Evolutionary conservation across 345 rosid genomes (phyloP), one percentile per base, ranked within the genome.

Genomic region (Turritis glabra): DNA sequence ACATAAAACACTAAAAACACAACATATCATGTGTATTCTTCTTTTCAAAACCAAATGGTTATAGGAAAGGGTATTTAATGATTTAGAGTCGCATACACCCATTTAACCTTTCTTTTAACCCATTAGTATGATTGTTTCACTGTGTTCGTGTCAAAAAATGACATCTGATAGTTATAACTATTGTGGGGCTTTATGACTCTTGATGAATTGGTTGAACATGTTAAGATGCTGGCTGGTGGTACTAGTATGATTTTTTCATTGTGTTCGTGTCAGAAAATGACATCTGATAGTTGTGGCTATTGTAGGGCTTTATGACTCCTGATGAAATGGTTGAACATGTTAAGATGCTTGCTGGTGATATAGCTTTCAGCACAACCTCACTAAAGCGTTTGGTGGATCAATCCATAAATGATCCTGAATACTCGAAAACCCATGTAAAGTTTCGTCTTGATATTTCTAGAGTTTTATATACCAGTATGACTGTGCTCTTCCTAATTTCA

Each of bases 251-350:
- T 21, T 7, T 68, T 56, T n/a, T 30, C 60, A 14, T n/a, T n/a
- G 35, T 61, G 26, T 61, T 51, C 37, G 18, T 69, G 33, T 26
- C 52, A 58, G 48, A 71, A 46, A 57, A 30, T 71, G 67, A 58
- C 30, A 56, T 71, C 67, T 57, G 17, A 64, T 46, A 50, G 48
- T 40, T 47, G 40, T 71, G 54, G 67, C 8, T 68, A 47, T 68
- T 81, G 23, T 77, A 93, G 99, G 93, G 87, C 50, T 79, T 77
- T 77, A 80, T 92, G 80, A 77, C 95, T 9, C 83, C 91, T 43
- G 98, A 96, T 84, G 92, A 96, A 87, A 90, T 89, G 85, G 99
- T 87, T 57, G 98, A 96, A 85, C 99, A 96, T 80, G 98, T 92
- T 60, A 96, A 96, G 83, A 89, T 96, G 97, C 95, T 92, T 77